phyloP scores from a whole-genome alignment of 2,329 filamentous ascomycete genomes.

The Pyrenophora tritici-repentis region DNA sequence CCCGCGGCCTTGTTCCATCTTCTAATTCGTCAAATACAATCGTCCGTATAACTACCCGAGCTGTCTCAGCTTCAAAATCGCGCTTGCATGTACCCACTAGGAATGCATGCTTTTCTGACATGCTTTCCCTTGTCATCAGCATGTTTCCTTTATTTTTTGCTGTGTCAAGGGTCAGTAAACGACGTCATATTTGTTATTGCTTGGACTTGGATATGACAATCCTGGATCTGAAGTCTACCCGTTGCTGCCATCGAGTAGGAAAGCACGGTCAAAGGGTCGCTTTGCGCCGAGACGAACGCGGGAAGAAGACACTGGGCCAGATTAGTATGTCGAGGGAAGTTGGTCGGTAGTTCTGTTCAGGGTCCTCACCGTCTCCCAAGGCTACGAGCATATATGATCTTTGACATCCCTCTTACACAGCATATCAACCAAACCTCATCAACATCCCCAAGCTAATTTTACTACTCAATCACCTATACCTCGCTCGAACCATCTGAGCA shows the following conservation, averaged over 20 bases:
- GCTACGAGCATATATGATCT: conserved; percentile 25
- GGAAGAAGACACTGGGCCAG: conserved; percentile 14
- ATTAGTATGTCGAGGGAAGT: conserved; percentile 19
- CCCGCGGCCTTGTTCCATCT: conserved; percentile 13
- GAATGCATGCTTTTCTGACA: conserved; percentile 27
- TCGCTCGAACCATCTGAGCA: too few species aligned
- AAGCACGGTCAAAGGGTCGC: neutral
- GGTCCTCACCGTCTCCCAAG: conserved; percentile 12
- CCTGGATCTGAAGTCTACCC: conserved; percentile 21
- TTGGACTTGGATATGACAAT: conserved; percentile 24
- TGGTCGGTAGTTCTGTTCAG: conserved; percentile 11
- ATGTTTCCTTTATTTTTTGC: conserved; percentile 7
- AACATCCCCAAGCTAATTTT: neutral
- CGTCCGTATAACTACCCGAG: conserved; percentile 12
- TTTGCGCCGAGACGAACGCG: conserved; percentile 9
- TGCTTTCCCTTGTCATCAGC: conserved; percentile 22
- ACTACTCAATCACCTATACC: too few species aligned
- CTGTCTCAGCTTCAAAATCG: conserved; percentile 8
- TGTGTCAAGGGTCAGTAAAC: conserved; percentile 10
- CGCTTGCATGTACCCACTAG: conserved; percentile 9
- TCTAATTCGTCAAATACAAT: conserved; percentile 13
- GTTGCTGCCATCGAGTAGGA: conserved; percentile 39
- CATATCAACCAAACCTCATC: neutral
- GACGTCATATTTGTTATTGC: conserved; percentile 37
- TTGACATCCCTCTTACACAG: conserved; percentile 11